Conservation (phyloP, 805 yeast genomes). For the Nadsonia fulvescens region DNA sequence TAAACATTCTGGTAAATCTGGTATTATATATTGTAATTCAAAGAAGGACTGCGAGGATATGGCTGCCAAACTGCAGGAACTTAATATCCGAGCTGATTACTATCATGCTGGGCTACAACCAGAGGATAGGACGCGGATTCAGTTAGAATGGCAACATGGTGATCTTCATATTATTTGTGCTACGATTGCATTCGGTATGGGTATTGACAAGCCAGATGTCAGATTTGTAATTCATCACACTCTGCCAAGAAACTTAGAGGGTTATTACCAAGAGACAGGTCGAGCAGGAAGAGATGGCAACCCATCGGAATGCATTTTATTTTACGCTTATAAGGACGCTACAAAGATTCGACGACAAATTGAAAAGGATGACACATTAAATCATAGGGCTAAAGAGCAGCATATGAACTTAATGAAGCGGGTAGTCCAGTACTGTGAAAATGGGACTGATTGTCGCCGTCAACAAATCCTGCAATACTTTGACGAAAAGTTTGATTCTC, state of each 20-base stretch:
- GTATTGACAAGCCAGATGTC: slow-evolving; percentile 91
- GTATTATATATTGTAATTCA: slow-evolving; percentile 86
- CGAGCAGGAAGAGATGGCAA: slow-evolving; percentile 94
- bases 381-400: slow-evolving; percentile 45
- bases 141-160: slow-evolving; percentile 64
- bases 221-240: slow-evolving; percentile 78
- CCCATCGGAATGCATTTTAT: slow-evolving; percentile 65
- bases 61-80: slow-evolving; percentile 35
- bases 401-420: slow-evolving; percentile 62
- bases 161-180: slow-evolving; percentile 72
- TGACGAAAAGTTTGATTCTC: slow-evolving; percentile 60
- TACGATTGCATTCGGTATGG: slow-evolving; percentile 97
- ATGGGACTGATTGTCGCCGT: slow-evolving; percentile 75
- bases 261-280: slow-evolving; percentile 95
- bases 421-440: slow-evolving; percentile 82
- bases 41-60: slow-evolving; percentile 76
- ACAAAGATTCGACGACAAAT: slow-evolving; percentile 59
- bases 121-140: slow-evolving; percentile 52
- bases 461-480: slow-evolving; percentile 78
- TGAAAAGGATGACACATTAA: slow-evolving; percentile 52
- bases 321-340: slow-evolving; percentile 66
- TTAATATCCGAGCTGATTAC: slow-evolving; percentile 47
- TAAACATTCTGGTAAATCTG: slow-evolving; percentile 37
- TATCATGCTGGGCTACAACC: slow-evolving; percentile 93
- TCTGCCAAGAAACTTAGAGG: slow-evolving; percentile 79